Evolutionary conservation across 306 rosid genomes (phyloP).

Genomic region (Malus domestica): ASM211411v1 NC_041801.1:16558001-16558500

Average conservation of each 20-base stretch:
- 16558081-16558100: neutral
- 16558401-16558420: neutral
- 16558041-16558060: no score
- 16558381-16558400: neutral
- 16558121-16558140: neutral
- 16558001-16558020: neutral
- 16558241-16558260: no score
- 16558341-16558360: conserved; percentile 5
- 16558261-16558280: no score
- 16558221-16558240: no score
- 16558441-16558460: neutral
- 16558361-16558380: neutral
- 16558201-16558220: neutral
- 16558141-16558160: neutral
- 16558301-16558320: no score
- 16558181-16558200: neutral
- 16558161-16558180: no score
- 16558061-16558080: no score
- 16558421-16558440: neutral
- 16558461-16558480: neutral
- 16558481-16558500: neutral
- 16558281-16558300: no score
- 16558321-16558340: conserved; percentile 1
- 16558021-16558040: neutral
- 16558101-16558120: neutral